Evolutionary conservation across 73 alveolate genomes (phyloP).

Genomic region (Paramecium sonneborni): DNA sequence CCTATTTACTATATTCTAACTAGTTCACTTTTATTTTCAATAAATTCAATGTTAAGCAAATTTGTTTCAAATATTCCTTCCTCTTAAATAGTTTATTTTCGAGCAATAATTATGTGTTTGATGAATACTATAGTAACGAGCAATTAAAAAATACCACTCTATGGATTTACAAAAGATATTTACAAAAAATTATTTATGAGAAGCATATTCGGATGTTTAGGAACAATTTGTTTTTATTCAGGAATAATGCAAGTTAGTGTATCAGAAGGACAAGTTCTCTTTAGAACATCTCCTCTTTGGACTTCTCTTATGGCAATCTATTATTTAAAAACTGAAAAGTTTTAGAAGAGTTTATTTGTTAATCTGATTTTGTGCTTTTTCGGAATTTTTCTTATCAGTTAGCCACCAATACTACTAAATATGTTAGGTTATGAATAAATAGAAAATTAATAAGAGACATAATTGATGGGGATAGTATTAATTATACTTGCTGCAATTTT

Average conservation of each 20-base stretch:
- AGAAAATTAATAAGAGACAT: not conserved
- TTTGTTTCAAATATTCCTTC: not conserved
- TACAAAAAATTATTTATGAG: not conserved
- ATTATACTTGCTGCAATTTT: not conserved
- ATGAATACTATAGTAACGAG: not conserved
- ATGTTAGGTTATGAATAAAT: not conserved
- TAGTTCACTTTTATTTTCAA: not conserved
- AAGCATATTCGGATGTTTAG: conserved; percentile 22
- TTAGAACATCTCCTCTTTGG: conserved; percentile 41
- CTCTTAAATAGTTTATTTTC: not conserved
- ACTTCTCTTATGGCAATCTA: conserved; percentile 11
- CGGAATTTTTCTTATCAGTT: conserved; percentile 11
- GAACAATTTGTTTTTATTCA: not conserved
- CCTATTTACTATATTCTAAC: not conserved
- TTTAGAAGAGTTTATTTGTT: not conserved
- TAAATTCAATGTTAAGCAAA: not conserved
- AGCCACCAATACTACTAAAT: not conserved
- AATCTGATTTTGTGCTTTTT: not conserved
- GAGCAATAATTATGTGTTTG: not conserved
- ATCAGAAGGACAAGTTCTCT: conserved; percentile 15
- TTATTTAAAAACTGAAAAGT: not conserved
- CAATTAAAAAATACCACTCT: not conserved
- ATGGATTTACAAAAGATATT: not conserved
- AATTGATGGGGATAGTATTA: not conserved
- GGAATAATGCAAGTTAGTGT: not conserved